Evolutionary conservation across 2,329 filamentous ascomycete genomes (phyloP), one percentile per base, ranked within the genome.

Genomic region (Exophiala sp.): DNA sequence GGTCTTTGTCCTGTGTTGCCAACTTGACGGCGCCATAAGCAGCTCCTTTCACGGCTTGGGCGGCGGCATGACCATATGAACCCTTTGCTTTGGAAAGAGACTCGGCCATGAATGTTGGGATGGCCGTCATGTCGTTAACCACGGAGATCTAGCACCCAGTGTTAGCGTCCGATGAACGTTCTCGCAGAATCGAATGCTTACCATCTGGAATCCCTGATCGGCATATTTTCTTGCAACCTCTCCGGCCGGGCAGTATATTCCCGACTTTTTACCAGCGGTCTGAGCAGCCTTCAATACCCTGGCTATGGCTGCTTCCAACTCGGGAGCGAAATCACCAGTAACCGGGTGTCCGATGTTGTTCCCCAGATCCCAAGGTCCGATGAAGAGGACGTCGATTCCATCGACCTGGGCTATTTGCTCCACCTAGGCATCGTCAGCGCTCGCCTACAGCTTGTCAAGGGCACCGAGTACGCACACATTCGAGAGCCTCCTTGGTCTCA

Each of bases 301-400:
- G 14, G 72, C 71, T 58, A 83, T 80, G 1, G 80, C 80, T 7
- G 71, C 67, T 34, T 75, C 73, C 43, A 82, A 63, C 56, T 82
- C 76, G 1, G 72, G 71, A 41, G 76, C 72, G 67, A 80, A 78
- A 3, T 66, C 69, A 5, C 71, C 71, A 2, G 69, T 68, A 11
- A 81, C 77, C 0, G 79, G 78, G 50, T 77, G 71, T 2, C 79
- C 79, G 46, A 82, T 81, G 48, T 78, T 80, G 62, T 82, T 83
- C 18, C 80, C 80, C 1, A 82, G 68, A 66, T 82, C 79, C 65
- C 77, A 80, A 2, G 79, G 79, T 0, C 79, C 79, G 48, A 81
- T 73, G 21, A 82, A 72, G 4, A 82, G 65, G 20, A 78, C 60
- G 54, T 81, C 78, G 6, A 81, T 73, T 1, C 79, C 79, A 1